These are phyloP conservation scores for Dryas alaskensis DNA, from an alignment of 306 rosid genomes.

Conservation along the genomic window DNA sequence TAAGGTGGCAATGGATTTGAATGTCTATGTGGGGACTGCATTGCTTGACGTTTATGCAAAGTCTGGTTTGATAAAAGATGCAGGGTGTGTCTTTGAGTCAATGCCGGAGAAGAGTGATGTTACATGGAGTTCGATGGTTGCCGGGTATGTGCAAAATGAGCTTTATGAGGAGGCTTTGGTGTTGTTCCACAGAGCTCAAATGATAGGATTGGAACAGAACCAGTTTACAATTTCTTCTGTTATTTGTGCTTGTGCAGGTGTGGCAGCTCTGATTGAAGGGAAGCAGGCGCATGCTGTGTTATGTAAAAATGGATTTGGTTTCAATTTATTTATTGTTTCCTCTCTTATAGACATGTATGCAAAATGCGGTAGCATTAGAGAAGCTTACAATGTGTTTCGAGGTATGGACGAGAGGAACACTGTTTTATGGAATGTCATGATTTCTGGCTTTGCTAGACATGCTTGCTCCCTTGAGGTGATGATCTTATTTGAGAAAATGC, in stretches of 20 bases:
- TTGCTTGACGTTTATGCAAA: conserved; percentile 76
- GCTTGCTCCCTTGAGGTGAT: conserved; percentile 58
- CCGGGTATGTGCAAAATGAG: conserved; percentile 74
- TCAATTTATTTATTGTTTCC: conserved; percentile 49
- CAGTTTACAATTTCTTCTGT: conserved; percentile 66
- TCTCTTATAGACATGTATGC: conserved; percentile 86
- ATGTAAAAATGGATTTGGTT: conserved; percentile 57
- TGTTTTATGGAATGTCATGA: conserved; percentile 78
- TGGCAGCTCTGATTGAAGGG: conserved; percentile 72
- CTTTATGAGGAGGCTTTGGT: conserved; percentile 67
- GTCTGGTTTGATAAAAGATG: conserved; percentile 59
- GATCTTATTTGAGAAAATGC: conserved; percentile 89
- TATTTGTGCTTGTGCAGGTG: conserved; percentile 73
- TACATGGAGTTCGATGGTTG: conserved; percentile 87
- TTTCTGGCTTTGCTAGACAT: conserved; percentile 78
- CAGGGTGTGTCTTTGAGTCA: conserved; percentile 51
- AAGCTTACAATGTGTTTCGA: conserved; percentile 61
- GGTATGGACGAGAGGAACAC: conserved; percentile 45
- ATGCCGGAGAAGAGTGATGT: conserved; percentile 69
- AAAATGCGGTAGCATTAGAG: conserved; percentile 74
- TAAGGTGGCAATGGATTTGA: conserved; percentile 60
- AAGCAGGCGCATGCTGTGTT: conserved; percentile 66
- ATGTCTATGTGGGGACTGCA: conserved; percentile 80
- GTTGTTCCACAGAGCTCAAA: conserved; percentile 53
- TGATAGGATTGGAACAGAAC: conserved; percentile 44